These are phyloP conservation scores for Tubosaeta sp. DNA, from an alignment of 768 basidiomycete species.

Conservation along the genomic window DNA sequence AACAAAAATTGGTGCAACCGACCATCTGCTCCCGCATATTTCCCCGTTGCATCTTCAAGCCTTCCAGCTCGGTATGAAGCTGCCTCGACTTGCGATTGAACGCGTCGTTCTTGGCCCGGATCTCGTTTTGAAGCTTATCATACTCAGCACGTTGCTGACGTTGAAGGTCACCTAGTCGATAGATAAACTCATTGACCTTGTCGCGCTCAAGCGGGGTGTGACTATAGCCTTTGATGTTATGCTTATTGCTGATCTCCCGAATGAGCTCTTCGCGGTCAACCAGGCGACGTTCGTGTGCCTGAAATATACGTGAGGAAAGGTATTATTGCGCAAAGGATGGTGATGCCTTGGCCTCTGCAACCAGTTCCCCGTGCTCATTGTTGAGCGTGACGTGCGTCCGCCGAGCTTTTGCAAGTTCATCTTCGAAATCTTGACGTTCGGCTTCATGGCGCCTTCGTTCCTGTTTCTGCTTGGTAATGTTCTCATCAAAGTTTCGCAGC, in stretches of 20 bases:
- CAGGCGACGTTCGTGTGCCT: constrained; percentile 75
- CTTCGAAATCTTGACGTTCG: constrained; percentile 59
- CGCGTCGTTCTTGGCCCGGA: constrained; percentile 53
- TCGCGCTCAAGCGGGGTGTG: constrained; percentile 65
- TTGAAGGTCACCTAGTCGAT: constrained; percentile 59
- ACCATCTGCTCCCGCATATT: constrained; percentile 58
- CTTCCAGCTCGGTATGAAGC: constrained; percentile 52
- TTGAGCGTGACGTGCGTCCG: constrained; percentile 53
- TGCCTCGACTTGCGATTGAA: constrained; percentile 57
- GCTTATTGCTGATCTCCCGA: constrained; percentile 59
- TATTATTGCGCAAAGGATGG: neutral
- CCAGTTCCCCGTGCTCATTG: constrained; percentile 61
- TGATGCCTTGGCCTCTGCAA: constrained; percentile 67
- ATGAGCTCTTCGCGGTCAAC: constrained; percentile 70
- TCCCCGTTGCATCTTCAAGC: constrained; percentile 49
- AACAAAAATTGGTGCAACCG: constrained; percentile 13
- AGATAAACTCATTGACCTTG: constrained; percentile 69
- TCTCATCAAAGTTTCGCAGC: constrained; percentile 54
- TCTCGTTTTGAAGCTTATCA: constrained; percentile 59
- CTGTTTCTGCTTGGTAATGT: constrained; percentile 48
- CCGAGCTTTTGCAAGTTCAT: constrained; percentile 48
- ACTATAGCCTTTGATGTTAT: constrained; percentile 72
- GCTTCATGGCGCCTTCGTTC: constrained; percentile 44
- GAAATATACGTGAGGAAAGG: neutral
- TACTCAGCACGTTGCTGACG: constrained; percentile 58